These are phyloP conservation scores for Pestalotiopsis sp. DNA, from an alignment of 2,329 filamentous ascomycete species.

Conservation along the genomic window DNA sequence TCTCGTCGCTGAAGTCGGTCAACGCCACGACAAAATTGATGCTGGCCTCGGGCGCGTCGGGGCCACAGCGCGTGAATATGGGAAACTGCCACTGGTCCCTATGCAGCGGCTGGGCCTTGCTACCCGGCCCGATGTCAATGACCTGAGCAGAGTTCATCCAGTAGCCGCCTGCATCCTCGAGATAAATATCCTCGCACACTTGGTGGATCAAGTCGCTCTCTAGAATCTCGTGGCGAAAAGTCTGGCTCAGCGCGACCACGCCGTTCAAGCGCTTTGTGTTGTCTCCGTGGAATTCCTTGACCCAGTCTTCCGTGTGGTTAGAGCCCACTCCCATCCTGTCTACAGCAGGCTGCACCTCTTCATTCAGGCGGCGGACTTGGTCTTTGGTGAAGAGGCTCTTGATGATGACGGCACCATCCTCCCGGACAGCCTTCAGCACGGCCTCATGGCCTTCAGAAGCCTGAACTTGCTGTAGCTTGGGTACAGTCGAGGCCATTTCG, in stretches of 20 bases:
- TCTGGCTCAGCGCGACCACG: slow-evolving; percentile 25
- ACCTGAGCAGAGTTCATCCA: slow-evolving; percentile 23
- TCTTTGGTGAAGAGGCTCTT: slow-evolving; percentile 25
- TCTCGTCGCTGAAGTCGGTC: slow-evolving; percentile 29
- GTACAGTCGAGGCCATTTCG: slow-evolving; percentile 13
- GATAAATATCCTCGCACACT: slow-evolving; percentile 26
- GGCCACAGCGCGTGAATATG: slow-evolving; percentile 27
- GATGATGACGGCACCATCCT: slow-evolving; percentile 31
- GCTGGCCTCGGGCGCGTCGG: slow-evolving; percentile 28
- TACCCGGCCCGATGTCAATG: slow-evolving; percentile 17
- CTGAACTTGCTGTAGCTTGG: slow-evolving; percentile 19
- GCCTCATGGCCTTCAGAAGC: slow-evolving; percentile 18
- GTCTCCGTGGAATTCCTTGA: slow-evolving; percentile 28
- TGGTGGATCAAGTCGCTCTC: slow-evolving; percentile 32
- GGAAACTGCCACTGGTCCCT: slow-evolving; percentile 31
- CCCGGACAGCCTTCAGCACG: slow-evolving; percentile 19
- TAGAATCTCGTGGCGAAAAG: slow-evolving; percentile 30
- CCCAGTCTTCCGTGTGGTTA: slow-evolving; percentile 22
- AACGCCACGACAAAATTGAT: slow-evolving; percentile 31
- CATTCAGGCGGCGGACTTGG: slow-evolving; percentile 24
- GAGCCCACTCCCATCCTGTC: slow-evolving; percentile 21
- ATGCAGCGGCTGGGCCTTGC: slow-evolving; percentile 29
- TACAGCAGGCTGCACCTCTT: slow-evolving; percentile 26
- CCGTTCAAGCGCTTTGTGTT: slow-evolving; percentile 28
- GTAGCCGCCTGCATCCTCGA: slow-evolving; percentile 28